These are phyloP conservation scores for Abelmoschus esculentus DNA, from an alignment of 345 rosid genomes.

Conservation along the genomic window DNA sequence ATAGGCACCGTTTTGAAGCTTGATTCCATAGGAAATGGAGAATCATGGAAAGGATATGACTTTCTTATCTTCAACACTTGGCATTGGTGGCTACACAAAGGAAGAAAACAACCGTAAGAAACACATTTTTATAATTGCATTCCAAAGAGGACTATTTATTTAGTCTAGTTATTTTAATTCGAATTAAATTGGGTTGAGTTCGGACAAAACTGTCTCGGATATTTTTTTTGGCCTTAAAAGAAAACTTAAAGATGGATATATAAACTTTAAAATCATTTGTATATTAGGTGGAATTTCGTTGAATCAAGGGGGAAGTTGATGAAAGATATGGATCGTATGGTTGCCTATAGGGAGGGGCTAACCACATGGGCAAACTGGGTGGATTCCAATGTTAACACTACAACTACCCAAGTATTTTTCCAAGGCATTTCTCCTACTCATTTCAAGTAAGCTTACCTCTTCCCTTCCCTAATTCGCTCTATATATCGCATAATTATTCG, in stretches of 20 bases:
- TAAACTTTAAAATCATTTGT: neutral
- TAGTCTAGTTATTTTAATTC: too few relatives aligned
- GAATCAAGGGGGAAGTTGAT: constrained; percentile 24
- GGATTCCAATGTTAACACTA: constrained; percentile 37
- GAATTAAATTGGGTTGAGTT: too few relatives aligned
- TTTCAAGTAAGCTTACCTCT: constrained; percentile 28
- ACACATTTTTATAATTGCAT: neutral
- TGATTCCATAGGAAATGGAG: constrained; percentile 39
- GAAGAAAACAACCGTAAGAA: constrained; percentile 46
- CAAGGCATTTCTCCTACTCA: constrained; percentile 56
- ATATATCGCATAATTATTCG: neutral
- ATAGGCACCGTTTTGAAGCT: constrained; percentile 47
- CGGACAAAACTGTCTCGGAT: too few relatives aligned
- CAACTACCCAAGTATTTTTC: constrained; percentile 37
- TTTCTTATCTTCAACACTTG: constrained; percentile 52
- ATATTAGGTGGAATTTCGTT: constrained; percentile 51
- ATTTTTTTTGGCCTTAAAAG: too few relatives aligned
- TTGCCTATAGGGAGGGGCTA: constrained; percentile 43
- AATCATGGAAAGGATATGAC: constrained; percentile 52
- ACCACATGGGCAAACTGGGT: constrained; percentile 57
- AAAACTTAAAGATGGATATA: too few relatives aligned
- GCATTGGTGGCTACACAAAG: constrained; percentile 73
- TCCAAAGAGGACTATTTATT: neutral
- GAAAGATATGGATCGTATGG: constrained; percentile 54
- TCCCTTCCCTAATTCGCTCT: neutral